Conservation (phyloP, 257 asterid species). For the Coffea canephora region DNA sequence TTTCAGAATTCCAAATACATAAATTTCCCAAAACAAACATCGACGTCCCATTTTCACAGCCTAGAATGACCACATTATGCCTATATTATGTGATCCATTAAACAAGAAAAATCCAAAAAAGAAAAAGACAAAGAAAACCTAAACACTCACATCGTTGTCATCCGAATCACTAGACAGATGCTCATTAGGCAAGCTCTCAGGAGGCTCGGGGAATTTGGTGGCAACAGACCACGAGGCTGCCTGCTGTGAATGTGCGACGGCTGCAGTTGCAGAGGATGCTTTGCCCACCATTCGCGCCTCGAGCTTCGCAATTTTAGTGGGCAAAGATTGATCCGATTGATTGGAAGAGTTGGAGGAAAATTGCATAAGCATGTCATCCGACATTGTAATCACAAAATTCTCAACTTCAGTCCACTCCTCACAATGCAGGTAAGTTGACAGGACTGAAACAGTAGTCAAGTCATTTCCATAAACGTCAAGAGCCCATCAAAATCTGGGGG, state of each 20-base stretch:
- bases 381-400: conserved; percentile 41
- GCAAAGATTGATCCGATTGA: conserved; percentile 71
- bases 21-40: neutral
- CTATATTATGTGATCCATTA: neutral
- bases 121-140: conserved; percentile 7
- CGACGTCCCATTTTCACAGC: neutral
- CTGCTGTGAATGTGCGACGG: conserved; percentile 45
- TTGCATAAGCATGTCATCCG: conserved; percentile 71
- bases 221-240: conserved; percentile 43
- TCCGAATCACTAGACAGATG: conserved; percentile 65
- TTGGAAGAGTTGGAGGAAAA: conserved; percentile 89
- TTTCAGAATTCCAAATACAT: neutral
- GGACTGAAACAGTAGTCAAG: conserved; percentile 16
- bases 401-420: conserved; percentile 18
- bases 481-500: conserved; percentile 12
- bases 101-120: neutral
- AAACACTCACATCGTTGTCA: conserved; percentile 70
- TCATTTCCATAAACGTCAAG: conserved; percentile 19
- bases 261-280: conserved; percentile 47
- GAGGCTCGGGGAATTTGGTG: conserved; percentile 39
- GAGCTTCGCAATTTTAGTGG: conserved; percentile 78
- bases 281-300: conserved; percentile 94
- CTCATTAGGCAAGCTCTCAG: conserved; percentile 38
- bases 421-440: conserved; percentile 36
- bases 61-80: neutral